Evolutionary conservation across 176 grass and related monocot genomes (phyloP).

Genomic region (Carex parvula): DNA sequence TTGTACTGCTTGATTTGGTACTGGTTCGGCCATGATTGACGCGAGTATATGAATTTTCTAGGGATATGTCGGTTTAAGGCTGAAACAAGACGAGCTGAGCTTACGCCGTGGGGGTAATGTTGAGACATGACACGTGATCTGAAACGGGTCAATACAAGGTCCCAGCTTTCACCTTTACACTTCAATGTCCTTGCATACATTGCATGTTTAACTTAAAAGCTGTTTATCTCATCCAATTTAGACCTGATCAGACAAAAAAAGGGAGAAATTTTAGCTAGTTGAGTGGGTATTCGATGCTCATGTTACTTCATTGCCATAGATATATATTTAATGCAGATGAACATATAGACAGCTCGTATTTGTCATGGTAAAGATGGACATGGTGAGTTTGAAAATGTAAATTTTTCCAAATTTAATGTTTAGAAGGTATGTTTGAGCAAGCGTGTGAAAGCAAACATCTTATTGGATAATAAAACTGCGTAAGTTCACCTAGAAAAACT

Average conservation of each 20-base stretch:
- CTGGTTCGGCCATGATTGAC: not conserved
- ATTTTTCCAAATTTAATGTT: not conserved
- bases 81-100: not conserved
- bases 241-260: not conserved
- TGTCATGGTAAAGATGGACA: not conserved
- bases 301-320: not conserved
- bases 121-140: constrained; percentile 12
- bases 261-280: not conserved
- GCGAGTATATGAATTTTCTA: constrained; percentile 18
- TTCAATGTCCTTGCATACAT: constrained; percentile 40
- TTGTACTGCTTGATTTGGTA: constrained; percentile 3
- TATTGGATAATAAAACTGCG: not conserved
- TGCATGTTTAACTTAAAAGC: not conserved
- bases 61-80: constrained; percentile 5
- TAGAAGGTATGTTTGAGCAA: no score
- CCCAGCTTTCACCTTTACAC: constrained; percentile 28
- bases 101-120: not conserved
- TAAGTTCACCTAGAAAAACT: not conserved
- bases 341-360: not conserved
- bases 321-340: not conserved
- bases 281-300: not conserved
- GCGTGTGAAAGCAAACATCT: not conserved
- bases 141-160: constrained; percentile 16
- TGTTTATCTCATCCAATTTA: constrained; percentile 4
- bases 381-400: not conserved